Conservation (phyloP, 2,329 filamentous ascomycete species). For the Xylaria sp. region DNA sequence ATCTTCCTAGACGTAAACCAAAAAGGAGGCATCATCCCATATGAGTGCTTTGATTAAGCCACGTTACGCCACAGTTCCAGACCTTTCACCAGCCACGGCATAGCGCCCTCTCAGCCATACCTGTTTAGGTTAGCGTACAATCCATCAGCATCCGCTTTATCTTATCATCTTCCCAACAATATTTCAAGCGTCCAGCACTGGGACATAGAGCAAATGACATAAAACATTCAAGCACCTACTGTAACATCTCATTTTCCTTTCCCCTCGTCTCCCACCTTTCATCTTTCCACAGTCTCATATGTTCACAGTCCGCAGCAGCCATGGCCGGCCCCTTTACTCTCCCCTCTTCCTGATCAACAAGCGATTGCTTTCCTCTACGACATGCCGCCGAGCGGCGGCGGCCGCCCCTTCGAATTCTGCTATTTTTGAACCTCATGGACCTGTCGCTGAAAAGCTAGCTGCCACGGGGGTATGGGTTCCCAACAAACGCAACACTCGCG, state of each 20-base stretch:
- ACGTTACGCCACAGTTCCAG: too few relatives aligned
- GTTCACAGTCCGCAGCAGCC: slow-evolving; percentile 32
- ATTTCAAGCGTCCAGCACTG: too few relatives aligned
- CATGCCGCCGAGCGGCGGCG: slow-evolving; percentile 13
- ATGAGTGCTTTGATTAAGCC: too few relatives aligned
- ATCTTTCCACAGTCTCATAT: slow-evolving; percentile 32
- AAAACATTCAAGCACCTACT: too few relatives aligned
- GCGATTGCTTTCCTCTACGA: slow-evolving; percentile 12
- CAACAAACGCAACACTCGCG: background rate
- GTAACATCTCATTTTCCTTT: background rate
- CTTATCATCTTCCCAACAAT: too few relatives aligned
- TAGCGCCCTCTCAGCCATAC: too few relatives aligned
- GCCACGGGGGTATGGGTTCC: slow-evolving; percentile 30
- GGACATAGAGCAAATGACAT: too few relatives aligned
- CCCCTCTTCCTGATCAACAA: slow-evolving; percentile 17
- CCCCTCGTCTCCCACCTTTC: background rate
- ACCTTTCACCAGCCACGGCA: too few relatives aligned
- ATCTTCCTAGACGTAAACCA: too few relatives aligned
- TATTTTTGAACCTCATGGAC: slow-evolving; percentile 8
- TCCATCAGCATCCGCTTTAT: too few relatives aligned
- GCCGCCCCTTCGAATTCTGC: slow-evolving; percentile 14
- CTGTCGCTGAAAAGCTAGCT: slow-evolving; percentile 32
- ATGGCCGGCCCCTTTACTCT: slow-evolving; percentile 33
- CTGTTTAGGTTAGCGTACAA: too few relatives aligned
- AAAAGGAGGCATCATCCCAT: too few relatives aligned